Percentiles rank a stretch among this genome's conserved stretches.
Conservation (phyloP, 495 filamentous ascomycete species). For the Aspergillus bertholletiae region DNA sequence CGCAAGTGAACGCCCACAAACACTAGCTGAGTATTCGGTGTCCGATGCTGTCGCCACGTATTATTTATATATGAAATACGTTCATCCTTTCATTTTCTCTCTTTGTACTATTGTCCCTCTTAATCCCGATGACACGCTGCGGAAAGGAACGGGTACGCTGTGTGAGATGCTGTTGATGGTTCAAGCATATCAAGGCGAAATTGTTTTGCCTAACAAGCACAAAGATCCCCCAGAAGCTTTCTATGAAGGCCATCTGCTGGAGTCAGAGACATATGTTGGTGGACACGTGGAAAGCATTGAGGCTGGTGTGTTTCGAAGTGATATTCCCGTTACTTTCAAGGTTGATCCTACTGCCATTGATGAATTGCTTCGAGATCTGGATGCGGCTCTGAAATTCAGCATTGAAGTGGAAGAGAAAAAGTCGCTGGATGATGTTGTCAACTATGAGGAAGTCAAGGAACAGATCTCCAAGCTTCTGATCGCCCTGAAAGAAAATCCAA, state of each 20-base stretch:
- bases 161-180: slow-evolving; percentile 99
- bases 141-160: slow-evolving; percentile 95
- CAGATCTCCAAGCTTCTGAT: slow-evolving; percentile 73
- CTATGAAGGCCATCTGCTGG: slow-evolving; percentile 93
- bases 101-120: slow-evolving; percentile 95
- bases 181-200: slow-evolving; percentile 87
- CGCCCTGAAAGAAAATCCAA: slow-evolving; percentile 74
- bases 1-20: slow-evolving; percentile 87
- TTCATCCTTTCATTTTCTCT: slow-evolving; percentile 98
- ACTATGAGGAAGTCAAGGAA: slow-evolving; percentile 88
- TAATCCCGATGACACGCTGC: slow-evolving; percentile 83
- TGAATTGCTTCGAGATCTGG: slow-evolving; percentile 80
- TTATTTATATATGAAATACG: slow-evolving; percentile 99
- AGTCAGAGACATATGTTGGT: slow-evolving; percentile 96
- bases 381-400: slow-evolving; percentile 87
- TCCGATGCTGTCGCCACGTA: slow-evolving; percentile 99
- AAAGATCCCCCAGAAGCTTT: slow-evolving; percentile 86
- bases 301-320: slow-evolving; percentile 92
- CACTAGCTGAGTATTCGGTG: slow-evolving; percentile 94
- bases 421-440: slow-evolving; percentile 80
- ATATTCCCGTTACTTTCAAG: slow-evolving; percentile 90
- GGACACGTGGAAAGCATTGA: slow-evolving; percentile 99
- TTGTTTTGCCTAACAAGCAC: slow-evolving; percentile 95
- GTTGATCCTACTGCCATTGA: slow-evolving; percentile 85
- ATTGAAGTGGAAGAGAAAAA: slow-evolving; percentile 95